These are phyloP conservation scores for Hypoxylon cercidicola DNA, from an alignment of 495 filamentous ascomycete species.

Conservation along the genomic window DNA sequence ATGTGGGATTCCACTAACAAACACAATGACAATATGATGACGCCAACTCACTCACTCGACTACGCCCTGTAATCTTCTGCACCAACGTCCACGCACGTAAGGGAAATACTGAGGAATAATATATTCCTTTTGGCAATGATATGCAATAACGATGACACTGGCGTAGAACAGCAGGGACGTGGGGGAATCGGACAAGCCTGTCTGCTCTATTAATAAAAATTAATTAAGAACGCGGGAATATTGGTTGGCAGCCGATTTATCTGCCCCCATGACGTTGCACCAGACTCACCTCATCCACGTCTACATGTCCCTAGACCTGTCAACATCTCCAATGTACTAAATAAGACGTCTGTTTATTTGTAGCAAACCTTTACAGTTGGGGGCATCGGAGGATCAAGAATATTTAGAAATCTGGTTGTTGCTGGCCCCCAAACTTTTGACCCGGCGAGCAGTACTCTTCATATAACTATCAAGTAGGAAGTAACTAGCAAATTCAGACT, in stretches of 20 bases:
- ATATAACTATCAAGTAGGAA: neutral
- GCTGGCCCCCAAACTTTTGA: no score
- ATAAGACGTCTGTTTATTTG: neutral
- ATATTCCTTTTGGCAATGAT: slow-evolving; percentile 31
- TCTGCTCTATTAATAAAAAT: slow-evolving; percentile 27
- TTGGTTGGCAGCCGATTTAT: slow-evolving; percentile 9
- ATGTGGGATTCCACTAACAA: no score
- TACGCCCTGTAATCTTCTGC: slow-evolving; percentile 1
- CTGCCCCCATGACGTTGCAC: slow-evolving; percentile 1
- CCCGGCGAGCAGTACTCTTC: neutral
- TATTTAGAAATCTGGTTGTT: no score
- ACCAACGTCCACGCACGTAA: neutral
- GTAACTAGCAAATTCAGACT: neutral
- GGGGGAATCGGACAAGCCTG: slow-evolving; percentile 11
- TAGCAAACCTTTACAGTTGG: no score
- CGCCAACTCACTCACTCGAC: slow-evolving; percentile 4
- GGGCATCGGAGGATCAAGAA: no score
- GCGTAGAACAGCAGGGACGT: slow-evolving; percentile 22
- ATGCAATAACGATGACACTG: slow-evolving; percentile 7
- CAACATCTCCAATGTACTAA: neutral
- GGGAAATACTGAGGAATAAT: slow-evolving; percentile 22
- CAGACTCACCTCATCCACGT: slow-evolving; percentile 6
- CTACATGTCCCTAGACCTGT: neutral
- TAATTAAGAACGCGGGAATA: slow-evolving; percentile 10
- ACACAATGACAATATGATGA: no score